Base-by-base conservation (phyloP, 2,329 filamentous ascomycete genomes). In the Paracoccidioides brasiliensis region DNA sequence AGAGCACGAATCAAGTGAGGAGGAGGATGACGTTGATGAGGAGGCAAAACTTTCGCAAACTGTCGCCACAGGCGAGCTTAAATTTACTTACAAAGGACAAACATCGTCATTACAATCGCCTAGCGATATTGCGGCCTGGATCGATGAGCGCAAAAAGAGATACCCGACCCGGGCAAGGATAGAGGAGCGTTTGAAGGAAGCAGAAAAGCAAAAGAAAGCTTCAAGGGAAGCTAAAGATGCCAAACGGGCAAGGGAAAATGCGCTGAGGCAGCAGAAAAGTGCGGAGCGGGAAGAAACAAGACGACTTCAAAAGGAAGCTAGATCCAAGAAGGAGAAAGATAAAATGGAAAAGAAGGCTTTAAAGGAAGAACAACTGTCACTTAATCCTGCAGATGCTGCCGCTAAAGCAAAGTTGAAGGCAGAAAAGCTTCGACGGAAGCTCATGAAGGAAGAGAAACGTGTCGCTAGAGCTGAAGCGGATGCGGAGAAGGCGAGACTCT, bases 91-190 rank as follows among this genome's bases (percentile, higher is more conserved):
- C 62, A 74, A 76, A 60, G 79, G 79, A n/a, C 68, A 76, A 62
- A 74, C 78, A 46, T 67, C 78, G 3, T 77, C 73, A 0, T 67
- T 85, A 30, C 74, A 76, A 54, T 76, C 76, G 5, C 67, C 77
- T 14, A 80, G 80, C 57, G 90, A 96, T 65, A 78, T 96, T 55
- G 79, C 82, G 30, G 80, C 82, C 5, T 97, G 89, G 82, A 81
- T 94, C 59, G 82, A 82, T 52, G 89, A 95, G 69, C 82, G 91
- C 57, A 85, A 79, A 66, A 85, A 82, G 61, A 84, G 85, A 53
- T 97, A 81, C 67, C 91, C 91, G 1, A 96, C 90, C 2, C 81
- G 82, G 67, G 81, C 81, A 57, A 83, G 87, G 55, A 77, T 80
- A 55, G 75, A 78, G 55, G 67, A 66, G 45, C 61, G 59, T 14